Evolutionary conservation across 352 stramenopile species (phyloP), one percentile per base, ranked within the genome.

Genomic region (Pythium scleroteichum): DNA sequence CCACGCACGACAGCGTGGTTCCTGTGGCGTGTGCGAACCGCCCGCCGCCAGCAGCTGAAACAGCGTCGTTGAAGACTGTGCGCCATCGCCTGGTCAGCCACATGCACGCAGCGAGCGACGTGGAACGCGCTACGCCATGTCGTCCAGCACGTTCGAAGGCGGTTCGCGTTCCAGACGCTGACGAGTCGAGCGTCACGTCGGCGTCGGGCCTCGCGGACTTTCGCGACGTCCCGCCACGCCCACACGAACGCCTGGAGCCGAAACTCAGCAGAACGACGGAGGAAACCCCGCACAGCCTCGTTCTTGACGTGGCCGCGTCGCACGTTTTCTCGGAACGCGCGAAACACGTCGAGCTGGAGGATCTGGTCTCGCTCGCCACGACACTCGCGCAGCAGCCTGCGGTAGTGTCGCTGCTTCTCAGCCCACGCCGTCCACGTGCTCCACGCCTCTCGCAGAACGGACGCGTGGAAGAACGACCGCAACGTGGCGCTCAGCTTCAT

Each of bases 41-140:
- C 9, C 1, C 22, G 33, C 38, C 1, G 24, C 4, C 57, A 47
- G 53, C 13, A 42, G 17, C 0, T 64, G 57, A 19, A 64, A 39
- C 16, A 17, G 29, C 52, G 45, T 38, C 46, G 20, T 23, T 14
- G 39, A 5, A 59, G 17, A 1, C 39, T 29, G 19, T 45, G 51
- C 0, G 39, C 40, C 29, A 53, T 60, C 16, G 49, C 22, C 1
- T 9, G 19, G 33, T 68, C 53, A 14, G 61, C 61, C 2, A 68
- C 6, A 1, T 59, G 61, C 3, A 63, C 26, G 40, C 61, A 51
- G 8, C 29, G 61, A 13, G 33, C 20, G 17, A 62, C 24, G 32
- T 68, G 53, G n/a, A 63, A 62, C 0, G 40, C 53, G 2, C 45
- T 40, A 24, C 49, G 40, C 61, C 61, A 68, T 0, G 14, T 44